Percentiles rank a stretch among this genome's conserved stretches.
Conservation (phyloP, 176 grass and related monocot genomes). For the Oryza glumipatula region DNA sequence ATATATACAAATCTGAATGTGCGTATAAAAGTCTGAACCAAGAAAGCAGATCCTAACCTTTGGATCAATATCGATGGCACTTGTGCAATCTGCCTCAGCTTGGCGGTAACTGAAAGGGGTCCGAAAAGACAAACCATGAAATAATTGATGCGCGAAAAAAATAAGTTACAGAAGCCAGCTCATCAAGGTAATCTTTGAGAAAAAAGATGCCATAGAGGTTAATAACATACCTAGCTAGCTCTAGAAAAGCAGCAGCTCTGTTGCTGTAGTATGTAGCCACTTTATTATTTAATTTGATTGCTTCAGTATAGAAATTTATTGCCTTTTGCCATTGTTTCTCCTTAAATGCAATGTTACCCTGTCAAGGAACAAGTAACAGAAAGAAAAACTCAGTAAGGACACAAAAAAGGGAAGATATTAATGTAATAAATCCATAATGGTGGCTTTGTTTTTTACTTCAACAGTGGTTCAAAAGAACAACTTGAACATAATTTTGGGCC, state of each 20-base stretch:
- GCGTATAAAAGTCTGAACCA: background rate
- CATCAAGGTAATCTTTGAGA: background rate
- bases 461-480: background rate
- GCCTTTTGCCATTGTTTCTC: constrained; percentile 97
- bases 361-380: constrained; percentile 8
- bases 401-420: background rate
- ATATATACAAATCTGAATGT: constrained; percentile 1
- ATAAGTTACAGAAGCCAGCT: constrained; percentile 17
- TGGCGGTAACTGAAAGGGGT: constrained; percentile 78
- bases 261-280: constrained; percentile 94
- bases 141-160: background rate
- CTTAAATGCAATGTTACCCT: constrained; percentile 95
- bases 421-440: background rate
- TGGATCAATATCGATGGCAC: constrained; percentile 84
- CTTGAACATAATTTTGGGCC: constrained; percentile 18
- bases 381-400: constrained; percentile 23
- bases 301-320: constrained; percentile 84
- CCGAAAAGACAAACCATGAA: constrained; percentile 34
- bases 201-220: background rate
- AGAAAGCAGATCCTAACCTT: constrained; percentile 64
- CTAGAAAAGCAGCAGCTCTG: constrained; percentile 92
- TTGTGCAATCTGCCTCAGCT: constrained; percentile 90
- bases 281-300: constrained; percentile 89
- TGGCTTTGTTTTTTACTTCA: background rate
- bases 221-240: constrained; percentile 62